Base-by-base conservation (phyloP, 768 basidiomycete genomes). In the Tulasnella sp. region DNA sequence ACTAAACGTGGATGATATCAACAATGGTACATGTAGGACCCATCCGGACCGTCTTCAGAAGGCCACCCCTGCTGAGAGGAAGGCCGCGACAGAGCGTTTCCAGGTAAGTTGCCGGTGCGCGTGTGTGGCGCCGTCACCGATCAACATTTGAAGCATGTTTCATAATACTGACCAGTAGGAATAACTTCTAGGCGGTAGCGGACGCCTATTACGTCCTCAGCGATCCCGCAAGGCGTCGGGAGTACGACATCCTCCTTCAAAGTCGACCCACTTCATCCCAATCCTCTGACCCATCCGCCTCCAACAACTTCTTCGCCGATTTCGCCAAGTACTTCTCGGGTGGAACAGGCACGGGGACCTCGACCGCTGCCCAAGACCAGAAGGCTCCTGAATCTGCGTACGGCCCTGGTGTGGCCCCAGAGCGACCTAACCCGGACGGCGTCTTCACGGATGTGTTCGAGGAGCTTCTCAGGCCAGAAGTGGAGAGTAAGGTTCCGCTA, bases 121-220 rank as follows among this genome's bases (percentile, higher is more conserved):
- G n/a, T 27, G 29, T 56, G 27, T n/a, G 49, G 11, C 31, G 10
- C 49, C 41, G 44, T 25, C 30, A 17, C 17, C 17, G 38, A 30
- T 15, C 34, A n/a, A n/a, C n/a, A n/a, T n/a, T n/a, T n/a, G n/a
- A n/a, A n/a, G n/a, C n/a, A 29, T 15, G 24, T 15, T 34, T 53
- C 27, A 48, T 17, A 38, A 51, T 52, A 41, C 46, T 53, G 30
- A 27, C 34, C 62, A 30, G n/a, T n/a, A 62, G 41, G 30, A 41
- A 27, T 50, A n/a, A 50, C 1, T 15, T 64, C 54, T 67, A 86
- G 85, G 82, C 85, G 7, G 83, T 96, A 63, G 91, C 92, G 54
- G 92, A 96, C 70, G 92, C 92, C 17, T 94, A 94, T 72, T 96
- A 89, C 68, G 87, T 93, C 25, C 80, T 97, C 38, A 91, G 88